phyloP scores from a whole-genome alignment of 1,139 yeast species.

The Saccharomyces hybrid region DNA sequence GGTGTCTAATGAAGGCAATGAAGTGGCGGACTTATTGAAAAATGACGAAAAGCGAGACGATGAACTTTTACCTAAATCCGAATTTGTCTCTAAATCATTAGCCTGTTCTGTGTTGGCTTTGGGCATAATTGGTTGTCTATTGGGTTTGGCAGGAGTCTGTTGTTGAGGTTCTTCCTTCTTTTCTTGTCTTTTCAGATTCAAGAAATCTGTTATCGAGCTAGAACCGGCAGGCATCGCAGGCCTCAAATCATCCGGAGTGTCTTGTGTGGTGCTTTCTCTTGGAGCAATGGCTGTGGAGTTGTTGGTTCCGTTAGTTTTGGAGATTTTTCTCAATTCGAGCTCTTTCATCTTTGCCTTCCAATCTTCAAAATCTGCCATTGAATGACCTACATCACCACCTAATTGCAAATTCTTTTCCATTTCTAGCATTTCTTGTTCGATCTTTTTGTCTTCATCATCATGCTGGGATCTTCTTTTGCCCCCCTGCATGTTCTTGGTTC shows the following conservation, averaged over 20 bases:
- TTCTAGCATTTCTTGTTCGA: constrained; percentile 15
- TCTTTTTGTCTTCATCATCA: constrained; percentile 4
- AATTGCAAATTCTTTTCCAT: constrained; percentile 8
- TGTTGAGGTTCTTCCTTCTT: constrained; percentile 2
- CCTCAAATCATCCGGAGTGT: constrained; percentile 56
- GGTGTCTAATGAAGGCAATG: constrained; percentile 7
- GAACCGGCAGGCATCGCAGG: constrained; percentile 34
- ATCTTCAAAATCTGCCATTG: constrained; percentile 64
- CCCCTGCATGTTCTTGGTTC: not conserved
- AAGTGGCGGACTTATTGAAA: constrained; percentile 20
- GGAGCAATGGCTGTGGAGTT: not conserved
- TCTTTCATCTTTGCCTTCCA: constrained; percentile 60
- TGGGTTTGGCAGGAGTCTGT: constrained; percentile 6
- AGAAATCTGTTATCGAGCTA: constrained; percentile 28
- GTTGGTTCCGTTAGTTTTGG: constrained; percentile 41
- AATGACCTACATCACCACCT: constrained; percentile 37
- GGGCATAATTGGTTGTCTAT: not conserved
- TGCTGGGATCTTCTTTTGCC: constrained; percentile 1
- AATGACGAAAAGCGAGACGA: constrained; percentile 32
- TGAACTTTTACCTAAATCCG: constrained; percentile 11
- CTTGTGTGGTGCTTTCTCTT: not conserved
- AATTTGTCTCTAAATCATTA: not conserved
- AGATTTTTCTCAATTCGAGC: constrained; percentile 47
- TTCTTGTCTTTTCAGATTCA: constrained; percentile 15
- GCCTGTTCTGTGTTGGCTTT: not conserved